These are phyloP conservation scores for Penicillium diatomitis DNA, from an alignment of 495 filamentous ascomycete genomes.

Conservation along the genomic window DNA sequence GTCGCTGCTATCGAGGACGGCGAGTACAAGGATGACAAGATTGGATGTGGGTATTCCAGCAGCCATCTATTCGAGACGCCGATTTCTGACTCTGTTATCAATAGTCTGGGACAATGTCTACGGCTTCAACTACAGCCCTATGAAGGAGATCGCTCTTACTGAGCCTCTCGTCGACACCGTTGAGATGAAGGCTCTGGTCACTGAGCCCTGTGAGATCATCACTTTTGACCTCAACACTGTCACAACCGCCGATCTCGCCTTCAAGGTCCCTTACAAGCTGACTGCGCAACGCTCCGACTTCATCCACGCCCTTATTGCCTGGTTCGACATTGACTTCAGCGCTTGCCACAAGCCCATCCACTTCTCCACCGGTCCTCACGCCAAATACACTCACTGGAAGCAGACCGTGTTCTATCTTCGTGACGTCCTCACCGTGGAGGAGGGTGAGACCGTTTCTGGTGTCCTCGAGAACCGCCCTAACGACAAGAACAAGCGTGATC, in stretches of 20 bases:
- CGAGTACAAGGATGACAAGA: constrained; percentile 84
- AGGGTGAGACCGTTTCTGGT: constrained; percentile 64
- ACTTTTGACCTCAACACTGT: constrained; percentile 78
- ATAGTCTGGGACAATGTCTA: constrained; percentile 97
- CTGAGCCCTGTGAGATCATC: constrained; percentile 66
- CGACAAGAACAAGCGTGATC: constrained; percentile 84
- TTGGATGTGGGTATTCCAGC: constrained; percentile 51
- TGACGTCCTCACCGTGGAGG: constrained; percentile 75
- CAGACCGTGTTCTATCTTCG: constrained; percentile 86
- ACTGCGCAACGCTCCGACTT: constrained; percentile 72
- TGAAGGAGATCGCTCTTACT: constrained; percentile 73
- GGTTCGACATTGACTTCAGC: constrained; percentile 98
- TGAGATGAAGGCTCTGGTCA: constrained; percentile 69
- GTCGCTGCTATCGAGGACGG: constrained; percentile 80
- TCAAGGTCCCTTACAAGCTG: constrained; percentile 63
- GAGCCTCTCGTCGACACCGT: constrained; percentile 79
- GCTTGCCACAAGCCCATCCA: constrained; percentile 81
- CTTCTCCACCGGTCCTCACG: constrained; percentile 82
- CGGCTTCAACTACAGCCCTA: constrained; percentile 90
- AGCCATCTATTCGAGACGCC: not conserved
- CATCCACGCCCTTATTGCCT: constrained; percentile 90
- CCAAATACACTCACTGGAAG: constrained; percentile 93
- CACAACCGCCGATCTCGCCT: constrained; percentile 62
- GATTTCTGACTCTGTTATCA: not conserved
- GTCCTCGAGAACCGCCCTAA: constrained; percentile 77